A percentile compares a stretch with the other conserved stretches of the same genome.
Evolutionary conservation across 306 rosid species (phyloP).

Genomic region (Gillenia trifoliata): DNA sequence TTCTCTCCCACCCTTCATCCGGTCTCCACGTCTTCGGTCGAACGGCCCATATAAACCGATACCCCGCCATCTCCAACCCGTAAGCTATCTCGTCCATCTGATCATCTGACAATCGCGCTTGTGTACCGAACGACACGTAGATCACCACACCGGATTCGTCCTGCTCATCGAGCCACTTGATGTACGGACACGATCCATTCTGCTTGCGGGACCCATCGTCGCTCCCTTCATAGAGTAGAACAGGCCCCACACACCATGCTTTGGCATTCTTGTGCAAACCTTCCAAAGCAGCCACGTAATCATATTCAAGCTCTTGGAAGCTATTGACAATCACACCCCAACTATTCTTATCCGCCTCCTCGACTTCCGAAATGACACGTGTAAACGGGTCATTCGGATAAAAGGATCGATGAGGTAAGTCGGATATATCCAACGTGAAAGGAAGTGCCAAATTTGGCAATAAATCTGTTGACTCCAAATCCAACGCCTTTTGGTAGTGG

Average conservation of each 20-base stretch:
- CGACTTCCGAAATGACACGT: not conserved
- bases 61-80: conserved; percentile 17
- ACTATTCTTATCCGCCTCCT: conserved; percentile 11
- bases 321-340: conserved; percentile 30
- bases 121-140: conserved; percentile 24
- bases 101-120: conserved; percentile 6
- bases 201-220: not conserved
- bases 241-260: conserved; percentile 28
- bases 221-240: not conserved
- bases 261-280: conserved; percentile 2
- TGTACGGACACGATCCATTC: not conserved
- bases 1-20: conserved; percentile 4
- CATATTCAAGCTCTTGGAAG: conserved; percentile 17
- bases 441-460: conserved; percentile 9
- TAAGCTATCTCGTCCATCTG: conserved; percentile 27
- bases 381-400: not conserved
- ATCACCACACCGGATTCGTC: not conserved
- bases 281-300: conserved; percentile 5
- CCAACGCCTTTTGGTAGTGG: not conserved
- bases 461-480: not conserved
- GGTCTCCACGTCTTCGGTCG: conserved; percentile 20
- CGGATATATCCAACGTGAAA: conserved; percentile 1
- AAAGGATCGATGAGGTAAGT: not conserved
- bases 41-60: conserved; percentile 18
- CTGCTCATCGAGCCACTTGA: conserved; percentile 12